Base-by-base conservation (phyloP, 1,284 basidiomycete species). In the Rhodotorula glutinis region DNA sequence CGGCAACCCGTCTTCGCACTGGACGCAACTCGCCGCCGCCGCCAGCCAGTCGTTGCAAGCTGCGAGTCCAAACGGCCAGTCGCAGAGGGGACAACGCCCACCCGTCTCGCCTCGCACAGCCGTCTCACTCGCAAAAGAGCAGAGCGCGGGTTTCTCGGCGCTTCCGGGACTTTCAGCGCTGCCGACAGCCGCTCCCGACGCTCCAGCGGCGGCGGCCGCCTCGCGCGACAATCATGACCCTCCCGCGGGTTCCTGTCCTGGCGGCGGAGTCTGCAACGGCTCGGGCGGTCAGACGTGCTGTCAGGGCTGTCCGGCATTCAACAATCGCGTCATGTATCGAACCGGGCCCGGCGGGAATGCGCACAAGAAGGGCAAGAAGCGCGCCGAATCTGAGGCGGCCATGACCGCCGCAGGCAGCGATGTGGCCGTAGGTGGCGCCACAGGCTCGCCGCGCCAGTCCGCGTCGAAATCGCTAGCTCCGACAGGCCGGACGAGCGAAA, bases 261-360 rank as follows among this genome's bases (percentile, higher is more conserved):
- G 93, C 66, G 93, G 94, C 80, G 93, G 93, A 47, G 86, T 90
- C 73, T 97, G 93, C 80, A 91, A 97, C 80, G 93, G 93, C 70
- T 92, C 90, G 40, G 93, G 93, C 75, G 93, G 93, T 67, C 87
- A 91, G 73, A 86, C 86, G 67, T 88, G 90, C 70, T 97, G 93
- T 78, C 86, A 88, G 73, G 93, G 93, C 53, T 96, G 93, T 79
- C 93, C 93, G 17, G 92, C 92, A 51, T 92, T 87, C 81, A 97
- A 96, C 83, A 96, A 96, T 77, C 84, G 65, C 21, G 44, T 73
- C 57, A 62, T 69, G 60, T 62, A 67, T 13, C 57, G 57, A 3
- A 61, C 57, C 9, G 58, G 44, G 14, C 38, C 38, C 13, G 61
- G 57, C 46, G 51, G 56, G 30, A 49, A 55, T 38, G 44, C 30